Evolutionary conservation across 768 basidiomycete species (phyloP).

Genomic region (Suillus brevipes): DNA sequence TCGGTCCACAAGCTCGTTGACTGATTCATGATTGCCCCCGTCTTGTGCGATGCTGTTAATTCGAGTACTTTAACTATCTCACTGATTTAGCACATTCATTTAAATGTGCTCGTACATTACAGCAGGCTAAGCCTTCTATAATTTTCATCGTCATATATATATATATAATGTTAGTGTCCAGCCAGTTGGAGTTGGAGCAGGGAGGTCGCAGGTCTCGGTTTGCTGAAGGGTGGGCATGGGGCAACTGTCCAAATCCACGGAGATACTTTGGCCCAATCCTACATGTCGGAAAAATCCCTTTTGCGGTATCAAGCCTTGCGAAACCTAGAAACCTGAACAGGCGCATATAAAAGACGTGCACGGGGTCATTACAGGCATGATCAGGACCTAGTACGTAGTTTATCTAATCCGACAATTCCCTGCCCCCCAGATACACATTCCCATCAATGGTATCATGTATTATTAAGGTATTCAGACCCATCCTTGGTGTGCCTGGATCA

Average conservation of each 20-base stretch:
- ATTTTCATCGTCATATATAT: neutral
- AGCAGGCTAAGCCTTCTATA: neutral
- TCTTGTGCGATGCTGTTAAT: neutral
- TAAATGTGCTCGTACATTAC: conserved; percentile 5
- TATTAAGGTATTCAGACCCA: too few species aligned
- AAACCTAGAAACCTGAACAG: too few species aligned
- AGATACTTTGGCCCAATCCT: too few species aligned
- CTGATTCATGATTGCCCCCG: neutral
- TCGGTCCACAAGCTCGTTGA: neutral
- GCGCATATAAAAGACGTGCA: too few species aligned
- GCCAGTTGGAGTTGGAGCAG: neutral
- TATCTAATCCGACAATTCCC: too few species aligned
- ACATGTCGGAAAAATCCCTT: too few species aligned
- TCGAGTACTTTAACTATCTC: neutral
- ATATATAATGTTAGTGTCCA: neutral
- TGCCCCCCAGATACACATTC: too few species aligned
- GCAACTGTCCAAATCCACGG: neutral
- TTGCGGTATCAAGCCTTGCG: too few species aligned
- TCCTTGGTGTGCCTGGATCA: too few species aligned
- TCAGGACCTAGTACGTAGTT: too few species aligned
- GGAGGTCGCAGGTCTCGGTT: neutral
- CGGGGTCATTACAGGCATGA: too few species aligned
- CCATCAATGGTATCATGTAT: too few species aligned
- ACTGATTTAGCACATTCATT: neutral
- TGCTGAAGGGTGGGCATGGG: neutral